phyloP scores from a whole-genome alignment of 495 filamentous ascomycete genomes.

The Aspergillus campestris region DNA sequence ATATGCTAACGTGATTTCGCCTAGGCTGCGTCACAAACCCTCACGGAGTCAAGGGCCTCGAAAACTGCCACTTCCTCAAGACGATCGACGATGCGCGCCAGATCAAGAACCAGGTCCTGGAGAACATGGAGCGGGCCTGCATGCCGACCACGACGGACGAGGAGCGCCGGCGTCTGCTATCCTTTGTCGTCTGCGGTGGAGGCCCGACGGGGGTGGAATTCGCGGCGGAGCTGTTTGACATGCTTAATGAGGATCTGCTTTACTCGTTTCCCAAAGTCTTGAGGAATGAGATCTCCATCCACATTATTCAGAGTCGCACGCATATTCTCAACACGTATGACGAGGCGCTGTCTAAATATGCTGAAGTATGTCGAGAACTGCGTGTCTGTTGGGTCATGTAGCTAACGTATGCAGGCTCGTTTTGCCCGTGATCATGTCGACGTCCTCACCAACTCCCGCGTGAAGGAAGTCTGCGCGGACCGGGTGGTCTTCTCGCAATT shows the following conservation, averaged over 20 bases:
- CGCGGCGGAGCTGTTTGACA: conserved; percentile 89
- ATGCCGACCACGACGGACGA: conserved; percentile 86
- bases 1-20: not conserved
- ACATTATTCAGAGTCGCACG: conserved; percentile 85
- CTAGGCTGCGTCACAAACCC: conserved; percentile 81
- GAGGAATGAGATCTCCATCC: conserved; percentile 93
- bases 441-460: conserved; percentile 82
- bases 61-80: conserved; percentile 92
- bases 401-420: conserved; percentile 34
- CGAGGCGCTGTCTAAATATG: conserved; percentile 84
- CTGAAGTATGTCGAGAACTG: conserved; percentile 48
- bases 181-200: conserved; percentile 91
- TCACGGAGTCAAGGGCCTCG: conserved; percentile 91
- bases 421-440: conserved; percentile 88
- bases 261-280: conserved; percentile 79
- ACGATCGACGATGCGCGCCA: conserved; percentile 80
- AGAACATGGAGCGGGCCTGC: conserved; percentile 88
- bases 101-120: conserved; percentile 85
- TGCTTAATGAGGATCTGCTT: conserved; percentile 90
- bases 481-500: conserved; percentile 84
- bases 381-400: conserved; percentile 8
- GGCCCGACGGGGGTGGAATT: conserved; percentile 98
- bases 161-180: conserved; percentile 77
- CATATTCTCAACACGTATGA: conserved; percentile 99
- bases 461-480: conserved; percentile 77